Base-by-base conservation (phyloP, 73 alveolate species). In the Blepharisma stoltei region DNA sequence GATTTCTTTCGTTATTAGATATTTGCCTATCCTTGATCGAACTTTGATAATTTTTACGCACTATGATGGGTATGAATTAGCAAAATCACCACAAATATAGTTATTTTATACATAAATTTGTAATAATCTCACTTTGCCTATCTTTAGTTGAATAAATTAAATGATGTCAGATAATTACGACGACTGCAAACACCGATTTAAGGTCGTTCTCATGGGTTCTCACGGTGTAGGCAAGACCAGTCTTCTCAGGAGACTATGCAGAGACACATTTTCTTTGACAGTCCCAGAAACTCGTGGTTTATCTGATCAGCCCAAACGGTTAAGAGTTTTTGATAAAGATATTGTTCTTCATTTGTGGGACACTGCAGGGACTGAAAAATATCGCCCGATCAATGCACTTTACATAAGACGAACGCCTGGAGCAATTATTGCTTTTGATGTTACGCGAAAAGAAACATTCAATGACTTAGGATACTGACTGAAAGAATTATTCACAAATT, bases 371-470 rank as follows among this genome's bases (percentile, higher is more conserved):
- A 11, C 14, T 9, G 79, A 69, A 53, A 25, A 46, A 3, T 38
- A n/a, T 14, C 20, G 79, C 1, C 14, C 54, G 4, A 44, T 69
- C 0, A 78, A 90, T n/a, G 86, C 95, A 21, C 70, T 81, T 53
- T 89, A 88, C 66, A 83, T 88, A 48, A 81, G 84, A 71, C 81
- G 84, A 43, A 93, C 87, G 7, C 81, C 85, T 53, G 94, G 90
- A 8, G 93, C 85, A 0, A 60, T 86, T 38, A 55, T 89, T 5
- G 89, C 78, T 37, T 89, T 67, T 87, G 94, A 89, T 87, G 77
- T 89, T 20, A 78, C 88, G 6, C 89, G 83, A 67, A 71, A 54
- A 54, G 83, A 89, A 38, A 76, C 91, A n/a, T 89, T 88, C 78
- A 75, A 70, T n/a, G 77, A 78, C 70, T 79, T 87, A 37, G 81